A percentile compares a stretch with the other conserved stretches of the same genome.
phyloP scores from a whole-genome alignment of 306 rosid genomes.

The Fagus crenata region DNA sequence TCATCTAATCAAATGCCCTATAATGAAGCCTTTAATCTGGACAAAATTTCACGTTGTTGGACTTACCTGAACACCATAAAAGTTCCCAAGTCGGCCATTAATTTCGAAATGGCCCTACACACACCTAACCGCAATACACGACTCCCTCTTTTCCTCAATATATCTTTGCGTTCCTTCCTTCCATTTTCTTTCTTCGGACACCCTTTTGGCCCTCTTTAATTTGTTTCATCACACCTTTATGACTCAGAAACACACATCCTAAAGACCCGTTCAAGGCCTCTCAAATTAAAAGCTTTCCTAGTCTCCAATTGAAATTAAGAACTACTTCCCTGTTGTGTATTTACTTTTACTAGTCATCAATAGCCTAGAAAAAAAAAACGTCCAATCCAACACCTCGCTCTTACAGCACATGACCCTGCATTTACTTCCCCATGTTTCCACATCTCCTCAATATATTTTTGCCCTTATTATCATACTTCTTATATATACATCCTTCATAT shows the following conservation, averaged over 20 bases:
- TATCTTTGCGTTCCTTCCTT: background rate
- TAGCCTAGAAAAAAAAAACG: constrained; percentile 13
- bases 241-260: constrained; percentile 38
- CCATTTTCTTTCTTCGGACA: constrained; percentile 2
- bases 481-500: constrained; percentile 20
- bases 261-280: constrained; percentile 41
- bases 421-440: constrained; percentile 46
- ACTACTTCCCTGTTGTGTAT: constrained; percentile 41
- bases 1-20: constrained; percentile 27
- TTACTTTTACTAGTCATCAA: constrained; percentile 35
- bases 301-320: constrained; percentile 19
- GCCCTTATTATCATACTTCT: constrained; percentile 18
- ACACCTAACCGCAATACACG: constrained; percentile 50
- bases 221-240: constrained; percentile 23
- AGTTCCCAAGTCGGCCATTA: constrained; percentile 47
- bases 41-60: constrained; percentile 25
- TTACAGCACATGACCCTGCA: constrained; percentile 53
- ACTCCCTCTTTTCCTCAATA: constrained; percentile 30
- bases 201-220: constrained; percentile 8
- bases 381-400: constrained; percentile 37
- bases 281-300: constrained; percentile 8
- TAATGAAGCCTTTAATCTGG: constrained; percentile 21
- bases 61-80: constrained; percentile 23
- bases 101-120: constrained; percentile 48
- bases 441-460: constrained; percentile 31